Evolutionary conservation across 331 rosid genomes (phyloP).

Genomic region (Phaseolus coccineus): DNA sequence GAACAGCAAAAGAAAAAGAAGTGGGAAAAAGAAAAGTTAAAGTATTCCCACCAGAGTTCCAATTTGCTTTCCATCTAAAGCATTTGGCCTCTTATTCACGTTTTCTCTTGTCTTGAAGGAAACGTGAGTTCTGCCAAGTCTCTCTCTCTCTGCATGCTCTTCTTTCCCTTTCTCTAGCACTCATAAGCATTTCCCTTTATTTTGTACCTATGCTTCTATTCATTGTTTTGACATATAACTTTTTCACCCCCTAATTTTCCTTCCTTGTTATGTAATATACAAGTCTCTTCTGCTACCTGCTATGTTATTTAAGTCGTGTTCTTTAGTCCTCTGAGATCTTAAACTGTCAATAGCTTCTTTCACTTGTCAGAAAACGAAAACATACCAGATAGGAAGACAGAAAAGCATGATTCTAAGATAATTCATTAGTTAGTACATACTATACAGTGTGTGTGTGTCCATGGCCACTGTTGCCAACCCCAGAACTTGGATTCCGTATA

Average conservation of each 20-base stretch:
- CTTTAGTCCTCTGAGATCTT: neutral
- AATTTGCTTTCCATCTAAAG: constrained; percentile 53
- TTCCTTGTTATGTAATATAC: neutral
- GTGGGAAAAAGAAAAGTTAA: constrained; percentile 38
- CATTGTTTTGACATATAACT: constrained; percentile 9
- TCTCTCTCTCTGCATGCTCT: constrained; percentile 22
- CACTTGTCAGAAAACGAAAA: constrained; percentile 21
- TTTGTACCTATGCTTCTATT: constrained; percentile 17
- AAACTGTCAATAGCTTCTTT: neutral
- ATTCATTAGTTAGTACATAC: neutral
- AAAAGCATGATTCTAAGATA: constrained; percentile 31
- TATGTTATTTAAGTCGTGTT: constrained; percentile 4
- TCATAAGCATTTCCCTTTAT: constrained; percentile 8
- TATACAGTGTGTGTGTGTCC: neutral
- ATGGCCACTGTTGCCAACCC: constrained; percentile 68
- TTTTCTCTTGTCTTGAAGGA: constrained; percentile 45
- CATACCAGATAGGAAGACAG: neutral
- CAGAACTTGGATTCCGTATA: constrained; percentile 69
- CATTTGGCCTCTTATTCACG: constrained; percentile 45
- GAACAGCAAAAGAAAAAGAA: constrained; percentile 45
- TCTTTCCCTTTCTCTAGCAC: constrained; percentile 20
- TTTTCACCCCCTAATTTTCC: constrained; percentile 4
- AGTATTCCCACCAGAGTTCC: constrained; percentile 34
- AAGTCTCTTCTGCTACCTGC: neutral
- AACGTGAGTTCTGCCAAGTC: constrained; percentile 34